Evolutionary conservation across 495 filamentous ascomycete species (phyloP).

Genomic region (Tuber calosporum): DNA sequence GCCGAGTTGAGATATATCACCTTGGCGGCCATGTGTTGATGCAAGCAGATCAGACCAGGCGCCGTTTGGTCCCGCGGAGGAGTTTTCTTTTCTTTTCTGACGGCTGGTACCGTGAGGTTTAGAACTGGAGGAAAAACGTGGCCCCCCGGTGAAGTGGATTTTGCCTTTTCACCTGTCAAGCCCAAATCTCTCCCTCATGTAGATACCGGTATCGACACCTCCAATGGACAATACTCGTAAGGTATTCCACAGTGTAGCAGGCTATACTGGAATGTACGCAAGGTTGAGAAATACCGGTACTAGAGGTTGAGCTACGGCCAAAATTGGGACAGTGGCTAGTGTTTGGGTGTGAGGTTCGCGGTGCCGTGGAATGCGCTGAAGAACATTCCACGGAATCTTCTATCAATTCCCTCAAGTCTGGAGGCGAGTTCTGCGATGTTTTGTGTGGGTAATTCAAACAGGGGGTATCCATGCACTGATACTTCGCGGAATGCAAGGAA

Average conservation of each 20-base stretch:
- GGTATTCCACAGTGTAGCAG: not conserved
- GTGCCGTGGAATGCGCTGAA: not conserved
- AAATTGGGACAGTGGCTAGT: not conserved
- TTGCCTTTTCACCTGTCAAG: not conserved
- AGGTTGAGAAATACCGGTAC: not conserved
- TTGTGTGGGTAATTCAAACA: not conserved
- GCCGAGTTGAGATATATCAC: not conserved
- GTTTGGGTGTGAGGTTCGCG: not conserved
- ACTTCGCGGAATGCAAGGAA: not conserved
- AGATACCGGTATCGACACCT: not conserved
- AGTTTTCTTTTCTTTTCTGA: not conserved
- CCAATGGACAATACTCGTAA: not conserved
- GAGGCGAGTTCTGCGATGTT: not conserved
- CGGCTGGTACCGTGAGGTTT: not conserved
- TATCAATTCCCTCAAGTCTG: not conserved
- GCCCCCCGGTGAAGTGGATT: not conserved
- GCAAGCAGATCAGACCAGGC: not conserved
- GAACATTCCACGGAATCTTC: not conserved
- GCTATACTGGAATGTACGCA: not conserved
- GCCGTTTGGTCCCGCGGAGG: slow-evolving; percentile 1
- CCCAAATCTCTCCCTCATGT: not conserved
- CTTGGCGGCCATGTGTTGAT: slow-evolving; percentile 4
- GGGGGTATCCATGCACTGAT: not conserved
- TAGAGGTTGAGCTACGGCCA: not conserved
- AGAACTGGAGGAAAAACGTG: not conserved